These are phyloP conservation scores for Salix udensis DNA, from an alignment of 345 rosid species.

Conservation along the genomic window DNA sequence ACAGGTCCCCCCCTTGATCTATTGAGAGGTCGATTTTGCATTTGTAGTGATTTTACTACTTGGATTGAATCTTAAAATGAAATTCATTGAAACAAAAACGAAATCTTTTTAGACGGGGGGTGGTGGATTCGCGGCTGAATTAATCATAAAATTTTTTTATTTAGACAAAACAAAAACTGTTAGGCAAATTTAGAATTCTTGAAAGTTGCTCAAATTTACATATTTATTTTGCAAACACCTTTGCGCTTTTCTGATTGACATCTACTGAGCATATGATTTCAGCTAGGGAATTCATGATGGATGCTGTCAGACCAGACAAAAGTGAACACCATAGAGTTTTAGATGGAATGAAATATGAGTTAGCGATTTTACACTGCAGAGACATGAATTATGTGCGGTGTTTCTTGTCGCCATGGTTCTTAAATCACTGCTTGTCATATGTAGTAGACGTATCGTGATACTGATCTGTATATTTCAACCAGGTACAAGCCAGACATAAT, in stretches of 20 bases:
- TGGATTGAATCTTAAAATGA: neutral
- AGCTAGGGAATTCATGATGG: neutral
- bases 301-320: neutral
- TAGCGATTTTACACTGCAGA: neutral
- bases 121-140: neutral
- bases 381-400: neutral
- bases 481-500: slow-evolving; percentile 80
- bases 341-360: neutral
- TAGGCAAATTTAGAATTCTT: neutral
- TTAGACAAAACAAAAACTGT: neutral
- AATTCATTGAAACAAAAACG: neutral
- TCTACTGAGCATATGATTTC: neutral
- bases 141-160: too few species aligned
- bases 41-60: too few species aligned
- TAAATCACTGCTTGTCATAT: neutral
- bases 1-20: slow-evolving; percentile 36
- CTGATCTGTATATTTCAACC: slow-evolving; percentile 9
- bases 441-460: neutral
- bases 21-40: neutral
- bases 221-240: neutral
- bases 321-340: neutral
- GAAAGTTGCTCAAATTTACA: neutral
- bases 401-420: neutral
- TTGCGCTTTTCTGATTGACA: neutral
- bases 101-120: neutral